Base-by-base conservation (phyloP, 140 eudicot genomes). In the Ambrosia hybrid region DNA sequence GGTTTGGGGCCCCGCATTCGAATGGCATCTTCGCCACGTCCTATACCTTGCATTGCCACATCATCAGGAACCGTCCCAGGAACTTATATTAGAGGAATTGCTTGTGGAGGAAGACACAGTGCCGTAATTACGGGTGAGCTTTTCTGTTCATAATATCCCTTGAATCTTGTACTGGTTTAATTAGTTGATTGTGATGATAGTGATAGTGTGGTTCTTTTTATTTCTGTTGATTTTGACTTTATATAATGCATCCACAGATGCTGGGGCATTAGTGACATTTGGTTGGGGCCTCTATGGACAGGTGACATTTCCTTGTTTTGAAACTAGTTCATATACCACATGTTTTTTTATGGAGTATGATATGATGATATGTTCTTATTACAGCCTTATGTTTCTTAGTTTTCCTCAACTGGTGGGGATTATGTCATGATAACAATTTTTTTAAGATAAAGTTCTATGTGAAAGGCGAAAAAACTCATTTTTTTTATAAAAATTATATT, bases 231-330 rank as follows among this genome's bases (percentile, higher is more conserved):
- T 48, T 59, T 76, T 68, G 62, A 67, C 9, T 56, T 41, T 41
- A 6, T 56, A 56, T 16, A 56, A 64, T 75, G 48, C 61, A 38
- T 74, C 17, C 16, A 62, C 84, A 93, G 98, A 93, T 84, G 93
- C 98, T 63, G 98, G 98, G 80, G 98, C 96, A 8, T 21, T 93
- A 14, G 83, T 93, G 79, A 79, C 96, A 63, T 93, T 93, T 76
- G 98, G 98, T 62, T 93, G 98, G 98, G 98, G 98, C 80, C 87
- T 89, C 60, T 87, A 93, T 74, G 98, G 98, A 81, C 98, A 93
- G 91, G 98, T 91, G 70, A 84, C 68, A 2, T 62, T 12, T n/a
- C 37, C 52, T 51, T 43, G 39, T n/a, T 62, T 11, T 52, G 46
- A 68, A 68, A 49, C 26, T 8, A 37, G 34, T 53, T 49, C 51